Base-by-base conservation (phyloP, 345 rosid species). In the Gossypium rotundifolium region DNA sequence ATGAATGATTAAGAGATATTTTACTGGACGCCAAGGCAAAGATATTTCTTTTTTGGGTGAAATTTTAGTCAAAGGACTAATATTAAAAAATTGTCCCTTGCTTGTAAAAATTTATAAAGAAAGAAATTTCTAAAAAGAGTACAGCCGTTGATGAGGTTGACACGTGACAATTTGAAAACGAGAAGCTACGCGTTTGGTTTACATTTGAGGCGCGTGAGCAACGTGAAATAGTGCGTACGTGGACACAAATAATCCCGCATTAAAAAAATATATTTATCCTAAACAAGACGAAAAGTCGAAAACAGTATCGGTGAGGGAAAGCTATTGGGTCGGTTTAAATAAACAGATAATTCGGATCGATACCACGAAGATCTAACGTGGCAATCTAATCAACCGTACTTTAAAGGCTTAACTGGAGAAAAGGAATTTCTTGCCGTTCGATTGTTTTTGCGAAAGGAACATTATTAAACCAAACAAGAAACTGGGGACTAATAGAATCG, bases 351-450 rank as follows among this genome's bases (percentile, higher is more conserved):
- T 8, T 29, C 9, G 69, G 70, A 66, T 71, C 44, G 71, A 73
- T 22, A 12, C 76, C 63, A 18, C 78, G 73, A 77, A 79, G 81
- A 78, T 76, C 84, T 29, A 42, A 82, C 87, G 89, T 84, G 89
- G 86, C 33, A 29, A 3, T 42, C 7, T 8, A 4, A 77, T 84
- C 81, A 0, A 22, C 58, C 73, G 77, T 72, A 27, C 46, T 64
- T 2, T 42, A 27, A 44, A 73, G 40, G 29, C 23, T 7, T 2
- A 4, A 7, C 4, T 16, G 25, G 3, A 33, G 58, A 0, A 14
- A 38, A 18, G 10, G 20, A 16, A 33, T 49, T 20, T 33, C 8
- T 57, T n/a, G 12, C 48, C 71, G 61, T 55, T 54, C 57, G 73
- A 45, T 73, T 11, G 51, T 17, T 42, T 9, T 27, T 0, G 18